These are phyloP conservation scores for Myrmaecium sp. DNA, from an alignment of 2,329 filamentous ascomycete genomes.

Conservation along the genomic window DNA sequence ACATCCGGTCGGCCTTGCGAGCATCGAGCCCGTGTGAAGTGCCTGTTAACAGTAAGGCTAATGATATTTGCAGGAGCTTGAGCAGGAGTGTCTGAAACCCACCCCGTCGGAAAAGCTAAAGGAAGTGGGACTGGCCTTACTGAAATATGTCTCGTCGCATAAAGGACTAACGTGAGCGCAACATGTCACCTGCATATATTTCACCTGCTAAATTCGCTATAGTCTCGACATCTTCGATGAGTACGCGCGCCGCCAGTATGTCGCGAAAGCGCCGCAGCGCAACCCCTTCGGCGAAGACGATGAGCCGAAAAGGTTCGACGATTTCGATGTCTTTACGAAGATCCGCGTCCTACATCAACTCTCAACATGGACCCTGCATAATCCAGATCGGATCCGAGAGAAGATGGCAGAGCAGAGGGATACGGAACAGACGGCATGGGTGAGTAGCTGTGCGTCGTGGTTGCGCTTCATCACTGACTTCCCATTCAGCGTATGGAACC, in stretches of 20 bases:
- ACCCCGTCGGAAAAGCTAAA: slow-evolving; percentile 53
- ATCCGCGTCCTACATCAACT: slow-evolving; percentile 73
- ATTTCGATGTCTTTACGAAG: slow-evolving; percentile 73
- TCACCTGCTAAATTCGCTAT: slow-evolving; percentile 10
- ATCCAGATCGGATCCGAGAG: slow-evolving; percentile 72
- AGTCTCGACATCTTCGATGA: slow-evolving; percentile 85
- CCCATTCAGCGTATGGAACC: slow-evolving; percentile 47
- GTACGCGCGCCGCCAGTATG: slow-evolving; percentile 77
- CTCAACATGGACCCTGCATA: slow-evolving; percentile 74
- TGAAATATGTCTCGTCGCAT: slow-evolving; percentile 90
- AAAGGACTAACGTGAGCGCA: slow-evolving; percentile 67
- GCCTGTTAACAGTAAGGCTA: slow-evolving; percentile 15
- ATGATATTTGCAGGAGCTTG: slow-evolving; percentile 67
- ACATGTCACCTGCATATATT: slow-evolving; percentile 1
- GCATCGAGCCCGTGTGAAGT: slow-evolving; percentile 2
- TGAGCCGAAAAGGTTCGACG: slow-evolving; percentile 52
- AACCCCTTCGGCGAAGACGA: slow-evolving; percentile 81
- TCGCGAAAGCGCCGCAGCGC: slow-evolving; percentile 56
- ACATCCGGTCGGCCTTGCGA: neutral
- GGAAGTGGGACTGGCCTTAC: slow-evolving; percentile 67
- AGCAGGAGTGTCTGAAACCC: slow-evolving; percentile 72
- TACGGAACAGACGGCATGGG: slow-evolving; percentile 68
- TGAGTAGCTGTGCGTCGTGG: slow-evolving; percentile 26
- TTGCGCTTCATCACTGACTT: slow-evolving; percentile 7
- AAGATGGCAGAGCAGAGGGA: slow-evolving; percentile 73